Conservation (phyloP, 192 early-diverging fungal genomes). For the Irineochytrium annulatum region DNA sequence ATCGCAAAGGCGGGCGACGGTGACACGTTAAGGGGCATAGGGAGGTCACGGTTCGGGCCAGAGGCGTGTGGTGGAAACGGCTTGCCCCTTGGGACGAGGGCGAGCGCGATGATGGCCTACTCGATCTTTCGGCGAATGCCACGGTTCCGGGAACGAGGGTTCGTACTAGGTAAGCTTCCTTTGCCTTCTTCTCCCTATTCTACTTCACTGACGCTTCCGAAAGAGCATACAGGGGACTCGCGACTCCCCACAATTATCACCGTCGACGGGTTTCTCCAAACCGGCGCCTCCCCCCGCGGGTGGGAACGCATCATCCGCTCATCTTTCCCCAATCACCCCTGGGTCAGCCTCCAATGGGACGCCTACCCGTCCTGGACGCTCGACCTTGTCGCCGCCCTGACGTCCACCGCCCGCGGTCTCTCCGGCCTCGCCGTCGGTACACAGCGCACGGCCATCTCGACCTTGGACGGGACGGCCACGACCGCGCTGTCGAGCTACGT, state of each 20-base stretch:
- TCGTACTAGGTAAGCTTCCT: constrained; percentile 16
- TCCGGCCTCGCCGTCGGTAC: background rate
- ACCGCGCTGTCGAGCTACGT: background rate
- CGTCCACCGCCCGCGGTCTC: background rate
- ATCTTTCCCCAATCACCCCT: constrained; percentile 19
- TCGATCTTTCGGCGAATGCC: constrained; percentile 17
- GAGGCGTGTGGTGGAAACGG: background rate
- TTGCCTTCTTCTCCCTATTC: background rate
- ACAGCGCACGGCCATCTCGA: background rate
- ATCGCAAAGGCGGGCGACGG: background rate
- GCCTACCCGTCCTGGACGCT: constrained; percentile 1
- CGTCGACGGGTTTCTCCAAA: constrained; percentile 25
- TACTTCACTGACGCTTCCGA: background rate
- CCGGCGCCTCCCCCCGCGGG: background rate
- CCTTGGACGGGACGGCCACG: background rate
- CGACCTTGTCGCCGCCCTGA: background rate
- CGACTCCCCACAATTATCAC: constrained; percentile 18
- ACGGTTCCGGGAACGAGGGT: constrained; percentile 21
- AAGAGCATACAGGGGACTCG: constrained; percentile 3
- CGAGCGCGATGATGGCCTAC: constrained; percentile 12
- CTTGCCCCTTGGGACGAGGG: constrained; percentile 5
- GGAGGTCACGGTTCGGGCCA: background rate
- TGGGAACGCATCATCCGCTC: constrained; percentile 3
- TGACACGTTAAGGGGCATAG: constrained; percentile 10
- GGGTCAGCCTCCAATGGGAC: constrained; percentile 29